Evolutionary conservation across 768 basidiomycete species (phyloP).

Genomic region (Cystobasidium ongulense): DNA sequence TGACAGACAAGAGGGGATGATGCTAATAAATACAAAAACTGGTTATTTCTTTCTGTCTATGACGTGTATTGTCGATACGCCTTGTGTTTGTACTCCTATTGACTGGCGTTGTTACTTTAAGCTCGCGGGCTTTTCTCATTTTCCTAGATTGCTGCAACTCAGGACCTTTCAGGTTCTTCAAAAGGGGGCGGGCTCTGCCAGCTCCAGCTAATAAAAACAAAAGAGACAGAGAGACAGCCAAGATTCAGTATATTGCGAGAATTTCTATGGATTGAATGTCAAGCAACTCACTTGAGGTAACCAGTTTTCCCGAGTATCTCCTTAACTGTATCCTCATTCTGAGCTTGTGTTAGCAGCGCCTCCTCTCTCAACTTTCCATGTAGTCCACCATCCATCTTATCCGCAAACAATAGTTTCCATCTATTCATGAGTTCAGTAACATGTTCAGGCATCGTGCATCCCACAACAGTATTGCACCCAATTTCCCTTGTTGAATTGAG

Average conservation of each 20-base stretch:
- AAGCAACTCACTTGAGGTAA: background rate
- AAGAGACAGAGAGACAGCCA: background rate
- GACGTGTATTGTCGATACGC: background rate
- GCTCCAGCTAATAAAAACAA: background rate
- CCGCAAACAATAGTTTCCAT: background rate
- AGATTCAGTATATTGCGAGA: background rate
- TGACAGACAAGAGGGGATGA: background rate
- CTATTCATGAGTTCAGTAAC: background rate
- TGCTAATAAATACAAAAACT: background rate
- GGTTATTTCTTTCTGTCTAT: background rate
- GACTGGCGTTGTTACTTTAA: too few species aligned
- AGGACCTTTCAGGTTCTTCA: slow-evolving; percentile 2
- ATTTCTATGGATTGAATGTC: too few species aligned
- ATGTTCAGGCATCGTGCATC: slow-evolving; percentile 12
- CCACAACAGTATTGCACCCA: slow-evolving; percentile 2
- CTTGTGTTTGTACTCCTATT: too few species aligned
- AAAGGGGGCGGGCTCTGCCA: slow-evolving; percentile 12
- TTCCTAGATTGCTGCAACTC: background rate
- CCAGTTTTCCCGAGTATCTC: background rate
- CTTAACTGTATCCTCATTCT: background rate
- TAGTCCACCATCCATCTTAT: background rate
- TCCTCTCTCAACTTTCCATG: background rate
- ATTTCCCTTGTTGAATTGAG: slow-evolving; percentile 44
- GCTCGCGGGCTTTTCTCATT: too few species aligned
- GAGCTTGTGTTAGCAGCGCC: background rate